A percentile compares a stretch with the other conserved stretches of the same genome.
Conservation (phyloP, 2,329 filamentous ascomycete genomes). For the Dothideomycetes sp. region DNA sequence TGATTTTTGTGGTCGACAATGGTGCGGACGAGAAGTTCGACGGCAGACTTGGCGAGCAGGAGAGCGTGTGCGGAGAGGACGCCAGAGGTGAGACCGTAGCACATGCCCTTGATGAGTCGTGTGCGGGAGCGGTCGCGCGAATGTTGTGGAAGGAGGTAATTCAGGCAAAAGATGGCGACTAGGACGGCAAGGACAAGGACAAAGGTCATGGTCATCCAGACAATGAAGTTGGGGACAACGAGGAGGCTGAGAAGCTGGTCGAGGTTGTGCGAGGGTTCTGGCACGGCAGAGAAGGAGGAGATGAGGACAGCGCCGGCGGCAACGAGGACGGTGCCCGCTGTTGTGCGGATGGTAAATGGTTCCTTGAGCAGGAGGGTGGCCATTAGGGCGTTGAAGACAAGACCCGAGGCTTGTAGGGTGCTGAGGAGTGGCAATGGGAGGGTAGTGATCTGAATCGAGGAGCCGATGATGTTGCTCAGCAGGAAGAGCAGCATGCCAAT, state of each 20-base stretch:
- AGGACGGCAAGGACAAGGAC: slow-evolving; percentile 38
- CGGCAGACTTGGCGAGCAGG: slow-evolving; percentile 88
- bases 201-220: slow-evolving; percentile 38
- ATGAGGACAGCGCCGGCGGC: slow-evolving; percentile 83
- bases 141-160: slow-evolving; percentile 19
- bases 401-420: slow-evolving; percentile 84
- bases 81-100: slow-evolving; percentile 78
- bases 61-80: slow-evolving; percentile 89
- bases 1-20: slow-evolving; percentile 80
- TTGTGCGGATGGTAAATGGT: slow-evolving; percentile 88
- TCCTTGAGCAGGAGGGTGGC: slow-evolving; percentile 86
- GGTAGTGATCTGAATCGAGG: slow-evolving; percentile 94
- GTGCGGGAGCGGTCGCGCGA: slow-evolving; percentile 28
- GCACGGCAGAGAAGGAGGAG: slow-evolving; percentile 85
- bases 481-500: slow-evolving; percentile 95
- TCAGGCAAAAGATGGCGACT: slow-evolving; percentile 31
- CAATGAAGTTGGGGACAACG: slow-evolving; percentile 46
- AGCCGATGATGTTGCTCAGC: slow-evolving; percentile 84
- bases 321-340: slow-evolving; percentile 79
- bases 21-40: slow-evolving; percentile 83
- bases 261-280: slow-evolving; percentile 81
- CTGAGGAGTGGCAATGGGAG: slow-evolving; percentile 88
- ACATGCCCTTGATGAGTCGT: slow-evolving; percentile 66
- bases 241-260: slow-evolving; percentile 70
- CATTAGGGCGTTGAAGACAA: slow-evolving; percentile 98